A percentile compares a stretch with the other conserved stretches of the same genome.
These are phyloP conservation scores for Didymella glomerata DNA, from an alignment of 2,329 filamentous ascomycete genomes.

Conservation along the genomic window DNA sequence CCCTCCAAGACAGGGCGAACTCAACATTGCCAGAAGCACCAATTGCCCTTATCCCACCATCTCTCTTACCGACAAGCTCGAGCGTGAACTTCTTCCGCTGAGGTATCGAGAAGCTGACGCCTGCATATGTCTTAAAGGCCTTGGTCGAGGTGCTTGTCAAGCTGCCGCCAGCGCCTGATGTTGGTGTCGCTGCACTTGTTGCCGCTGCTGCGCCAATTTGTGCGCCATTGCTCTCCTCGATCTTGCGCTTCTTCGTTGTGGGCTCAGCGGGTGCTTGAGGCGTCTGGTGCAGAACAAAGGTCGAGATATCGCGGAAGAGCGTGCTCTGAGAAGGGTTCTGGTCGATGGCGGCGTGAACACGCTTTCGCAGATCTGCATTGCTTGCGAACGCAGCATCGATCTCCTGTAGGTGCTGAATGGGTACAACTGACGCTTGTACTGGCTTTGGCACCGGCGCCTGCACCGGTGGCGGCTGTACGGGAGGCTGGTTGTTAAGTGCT, in stretches of 20 bases:
- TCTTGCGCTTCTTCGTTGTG: constrained; percentile 51
- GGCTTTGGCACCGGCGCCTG: constrained; percentile 14
- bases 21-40: constrained; percentile 63
- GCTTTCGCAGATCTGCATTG: constrained; percentile 48
- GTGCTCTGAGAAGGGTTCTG: constrained; percentile 43
- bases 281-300: constrained; percentile 43
- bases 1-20: constrained; percentile 60
- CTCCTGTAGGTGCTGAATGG: constrained; percentile 35
- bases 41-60: constrained; percentile 58
- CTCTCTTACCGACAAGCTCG: constrained; percentile 59
- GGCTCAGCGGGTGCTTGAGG: constrained; percentile 38
- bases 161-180: constrained; percentile 17
- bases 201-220: constrained; percentile 24
- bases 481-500: constrained; percentile 31
- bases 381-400: constrained; percentile 47
- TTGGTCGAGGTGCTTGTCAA: constrained; percentile 35
- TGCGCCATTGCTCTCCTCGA: constrained; percentile 40
- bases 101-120: constrained; percentile 68
- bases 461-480: constrained; percentile 14
- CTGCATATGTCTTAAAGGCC: constrained; percentile 49
- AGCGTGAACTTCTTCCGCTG: constrained; percentile 70
- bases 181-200: background rate
- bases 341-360: constrained; percentile 50
- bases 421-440: constrained; percentile 13
- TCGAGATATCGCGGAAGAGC: constrained; percentile 51